Evolutionary conservation across 2,329 filamentous ascomycete species (phyloP).

Genomic region (Cordyceps javanica): DNA sequence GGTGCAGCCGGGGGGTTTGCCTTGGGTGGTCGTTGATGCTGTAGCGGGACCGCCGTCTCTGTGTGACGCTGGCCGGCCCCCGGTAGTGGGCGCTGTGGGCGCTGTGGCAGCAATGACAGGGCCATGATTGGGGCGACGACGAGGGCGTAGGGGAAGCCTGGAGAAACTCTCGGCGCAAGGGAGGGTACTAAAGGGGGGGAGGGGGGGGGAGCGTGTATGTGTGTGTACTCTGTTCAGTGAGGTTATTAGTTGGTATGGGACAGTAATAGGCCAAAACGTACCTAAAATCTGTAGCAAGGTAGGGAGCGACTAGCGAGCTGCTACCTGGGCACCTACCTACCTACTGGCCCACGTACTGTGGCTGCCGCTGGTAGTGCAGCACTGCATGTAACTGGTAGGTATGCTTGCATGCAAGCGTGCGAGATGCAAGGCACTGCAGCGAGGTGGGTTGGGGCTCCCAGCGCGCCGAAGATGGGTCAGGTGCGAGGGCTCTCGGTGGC

Average conservation of each 20-base stretch:
- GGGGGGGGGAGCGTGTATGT: not conserved
- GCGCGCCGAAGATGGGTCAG: not conserved
- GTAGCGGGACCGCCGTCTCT: not conserved
- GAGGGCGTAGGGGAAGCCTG: constrained; percentile 1
- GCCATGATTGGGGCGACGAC: constrained; percentile 8
- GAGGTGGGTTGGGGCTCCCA: constrained; percentile 1
- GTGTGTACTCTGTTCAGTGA: too few relatives aligned
- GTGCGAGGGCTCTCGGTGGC: not conserved
- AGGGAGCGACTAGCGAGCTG: too few relatives aligned
- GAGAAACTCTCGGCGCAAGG: too few relatives aligned
- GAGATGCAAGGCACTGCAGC: constrained; percentile 10
- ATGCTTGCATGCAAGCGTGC: constrained; percentile 1
- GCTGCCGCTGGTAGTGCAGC: not conserved
- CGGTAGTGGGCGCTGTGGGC: too few relatives aligned
- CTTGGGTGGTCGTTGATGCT: constrained; percentile 12
- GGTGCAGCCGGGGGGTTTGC: constrained; percentile 17
- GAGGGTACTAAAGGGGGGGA: too few relatives aligned
- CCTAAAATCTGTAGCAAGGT: too few relatives aligned
- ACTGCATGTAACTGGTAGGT: not conserved
- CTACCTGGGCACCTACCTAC: too few relatives aligned
- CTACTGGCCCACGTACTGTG: too few relatives aligned
- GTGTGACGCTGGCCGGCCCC: not conserved
- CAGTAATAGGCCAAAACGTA: too few relatives aligned
- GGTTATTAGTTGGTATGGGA: too few relatives aligned
- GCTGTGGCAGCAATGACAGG: constrained; percentile 5